Evolutionary conservation across 345 rosid genomes (phyloP), one percentile per base, ranked within the genome.

Genomic region (Corchorus capsularis): DNA sequence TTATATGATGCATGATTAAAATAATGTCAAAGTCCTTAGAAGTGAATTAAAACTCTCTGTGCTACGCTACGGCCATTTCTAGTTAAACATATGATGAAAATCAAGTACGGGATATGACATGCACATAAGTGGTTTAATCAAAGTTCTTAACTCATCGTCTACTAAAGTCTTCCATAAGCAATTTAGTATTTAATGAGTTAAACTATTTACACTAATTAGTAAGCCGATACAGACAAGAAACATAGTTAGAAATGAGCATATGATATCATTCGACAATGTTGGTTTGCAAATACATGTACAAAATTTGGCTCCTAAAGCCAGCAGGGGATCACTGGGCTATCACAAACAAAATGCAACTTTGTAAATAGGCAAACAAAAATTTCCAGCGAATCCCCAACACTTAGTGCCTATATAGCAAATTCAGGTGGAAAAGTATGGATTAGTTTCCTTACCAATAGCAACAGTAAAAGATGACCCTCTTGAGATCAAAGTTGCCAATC

Each of bases 401-500:
- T 61, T 67, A 13, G 27, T 60, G 66, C 41, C 61, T 50, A 50
- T 34, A 35, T 39, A 66, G 47, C 12, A 27, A 27, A n/a, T 34
- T 53, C 63, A 67, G 27, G 73, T 54, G 19, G 27, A 46, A 32
- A 6, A 15, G 1, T 2, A 53, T 50, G 0, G 39, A 2, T 56
- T 64, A 12, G 47, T 41, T 69, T 41, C 46, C 68, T 4, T 54
- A 63, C 71, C 53, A 80, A 71, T 61, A 16, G 27, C 1, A 0
- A 27, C 27, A 0, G 27, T 27, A 27, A 27, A 27, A 27, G 27
- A 27, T 27, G 27, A 27, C 27, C 57, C 1, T 27, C 27, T 53
- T 55, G 67, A 65, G 20, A 82, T 85, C 83, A 95, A 64, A 95
- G 94, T 76, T 92, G 96, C 99, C 99, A 93, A 75, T 93, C 96